A percentile compares a stretch with the other conserved stretches of the same genome.
Conservation (phyloP, 768 basidiomycete species). For the Russula virescens region DNA sequence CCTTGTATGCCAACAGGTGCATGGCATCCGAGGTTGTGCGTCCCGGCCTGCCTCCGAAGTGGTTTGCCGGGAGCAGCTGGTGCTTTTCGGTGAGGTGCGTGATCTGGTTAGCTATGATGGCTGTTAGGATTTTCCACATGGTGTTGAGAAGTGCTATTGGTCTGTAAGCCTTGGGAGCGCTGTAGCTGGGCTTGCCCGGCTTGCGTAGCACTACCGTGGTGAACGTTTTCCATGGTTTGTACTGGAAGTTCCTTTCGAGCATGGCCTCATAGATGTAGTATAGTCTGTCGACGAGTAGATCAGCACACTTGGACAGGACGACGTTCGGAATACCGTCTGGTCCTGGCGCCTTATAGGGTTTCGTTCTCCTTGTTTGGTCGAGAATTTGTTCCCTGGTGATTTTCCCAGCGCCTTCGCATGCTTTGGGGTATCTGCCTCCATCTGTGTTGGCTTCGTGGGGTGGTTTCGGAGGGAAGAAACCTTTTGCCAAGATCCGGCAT, state of each 20-base stretch:
- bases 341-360: background rate
- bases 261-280: background rate
- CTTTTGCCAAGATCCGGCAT: background rate
- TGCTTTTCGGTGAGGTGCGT: background rate
- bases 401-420: background rate
- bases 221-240: background rate
- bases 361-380: fast-evolving
- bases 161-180: background rate
- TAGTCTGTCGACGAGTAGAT: background rate
- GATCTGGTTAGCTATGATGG: background rate
- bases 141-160: background rate
- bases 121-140: conserved; percentile 1
- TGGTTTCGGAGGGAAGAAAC: no score
- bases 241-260: fast-evolving
- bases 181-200: conserved; percentile 18
- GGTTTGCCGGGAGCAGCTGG: conserved; percentile 18
- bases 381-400: background rate
- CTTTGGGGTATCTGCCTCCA: conserved; percentile 12
- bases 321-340: background rate
- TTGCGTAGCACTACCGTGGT: conserved; percentile 1
- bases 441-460: conserved; percentile 18
- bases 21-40: conserved; percentile 28
- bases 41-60: conserved; percentile 13
- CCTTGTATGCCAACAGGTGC: conserved; percentile 24
- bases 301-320: background rate